Conservation (phyloP, 129 eudicot species). For the Chrysanthemum lavandulifolium region DNA sequence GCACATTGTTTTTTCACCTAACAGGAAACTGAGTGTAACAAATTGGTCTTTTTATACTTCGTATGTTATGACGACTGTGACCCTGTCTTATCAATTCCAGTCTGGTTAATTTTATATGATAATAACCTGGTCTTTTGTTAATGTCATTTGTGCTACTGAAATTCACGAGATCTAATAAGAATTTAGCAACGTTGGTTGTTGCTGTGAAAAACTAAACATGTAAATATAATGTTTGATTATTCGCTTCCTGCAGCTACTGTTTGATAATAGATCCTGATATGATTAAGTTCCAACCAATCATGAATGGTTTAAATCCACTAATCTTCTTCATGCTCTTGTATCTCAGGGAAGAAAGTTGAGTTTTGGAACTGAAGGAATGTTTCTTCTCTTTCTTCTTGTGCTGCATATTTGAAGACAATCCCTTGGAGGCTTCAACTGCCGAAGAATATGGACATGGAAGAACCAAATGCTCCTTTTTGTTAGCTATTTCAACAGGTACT, state of each 20-base stretch:
- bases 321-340: conserved; percentile 4
- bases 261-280: background rate
- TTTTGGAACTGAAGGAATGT: conserved; percentile 11
- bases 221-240: too few species aligned
- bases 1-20: too few species aligned
- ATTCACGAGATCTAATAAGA: background rate
- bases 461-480: conserved; percentile 17
- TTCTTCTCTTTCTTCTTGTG: background rate
- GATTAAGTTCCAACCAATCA: background rate
- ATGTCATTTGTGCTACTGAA: background rate
- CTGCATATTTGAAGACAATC: background rate
- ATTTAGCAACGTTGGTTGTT: background rate
- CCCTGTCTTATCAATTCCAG: background rate
- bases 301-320: conserved; percentile 3
- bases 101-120: background rate
- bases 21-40: too few species aligned
- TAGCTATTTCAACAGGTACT: conserved; percentile 8
- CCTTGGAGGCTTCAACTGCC: conserved; percentile 13
- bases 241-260: background rate
- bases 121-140: background rate
- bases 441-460: conserved; percentile 17
- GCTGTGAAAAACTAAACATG: too few species aligned
- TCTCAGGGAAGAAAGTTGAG: conserved; percentile 21
- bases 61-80: background rate
- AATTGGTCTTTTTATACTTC: background rate